Evolutionary conservation across 257 asterid species (phyloP).

Genomic region (Cordia subcordata): DNA sequence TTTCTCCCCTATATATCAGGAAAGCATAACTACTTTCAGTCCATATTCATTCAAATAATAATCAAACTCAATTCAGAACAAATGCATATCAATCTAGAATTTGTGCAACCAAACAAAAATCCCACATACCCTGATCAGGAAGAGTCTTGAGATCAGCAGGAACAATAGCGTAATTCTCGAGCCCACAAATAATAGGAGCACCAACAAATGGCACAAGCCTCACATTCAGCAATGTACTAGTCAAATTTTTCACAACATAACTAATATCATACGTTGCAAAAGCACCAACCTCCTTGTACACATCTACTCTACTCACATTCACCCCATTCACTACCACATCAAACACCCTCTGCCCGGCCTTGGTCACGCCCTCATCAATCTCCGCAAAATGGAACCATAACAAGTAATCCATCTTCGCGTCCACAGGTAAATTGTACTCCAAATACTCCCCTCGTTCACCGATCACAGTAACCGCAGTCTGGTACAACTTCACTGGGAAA

Average conservation of each 20-base stretch:
- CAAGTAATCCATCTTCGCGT: slow-evolving; percentile 85
- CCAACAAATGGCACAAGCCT: slow-evolving; percentile 71
- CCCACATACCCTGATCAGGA: slow-evolving; percentile 63
- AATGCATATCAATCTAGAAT: background rate
- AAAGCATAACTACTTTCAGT: background rate
- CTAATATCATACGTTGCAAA: slow-evolving; percentile 77
- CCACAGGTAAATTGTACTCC: slow-evolving; percentile 68
- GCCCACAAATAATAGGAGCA: slow-evolving; percentile 74
- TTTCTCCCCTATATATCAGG: background rate
- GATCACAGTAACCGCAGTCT: slow-evolving; percentile 51
- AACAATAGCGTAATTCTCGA: slow-evolving; percentile 90
- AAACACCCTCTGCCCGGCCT: slow-evolving; percentile 80
- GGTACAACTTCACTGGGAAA: slow-evolving; percentile 72
- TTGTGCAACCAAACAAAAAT: background rate
- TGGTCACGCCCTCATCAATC: slow-evolving; percentile 72
- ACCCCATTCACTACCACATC: slow-evolving; percentile 72
- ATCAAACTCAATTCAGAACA: background rate
- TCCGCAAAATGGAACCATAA: slow-evolving; percentile 90
- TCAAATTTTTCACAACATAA: slow-evolving; percentile 78
- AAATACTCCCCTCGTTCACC: slow-evolving; percentile 49
- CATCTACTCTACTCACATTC: slow-evolving; percentile 69
- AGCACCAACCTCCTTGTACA: slow-evolving; percentile 69
- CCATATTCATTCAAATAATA: background rate
- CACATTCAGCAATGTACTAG: slow-evolving; percentile 48
- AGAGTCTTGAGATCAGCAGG: slow-evolving; percentile 73